Base-by-base conservation (phyloP, 139 green algal genomes). In the Chlorella sp. region DNA sequence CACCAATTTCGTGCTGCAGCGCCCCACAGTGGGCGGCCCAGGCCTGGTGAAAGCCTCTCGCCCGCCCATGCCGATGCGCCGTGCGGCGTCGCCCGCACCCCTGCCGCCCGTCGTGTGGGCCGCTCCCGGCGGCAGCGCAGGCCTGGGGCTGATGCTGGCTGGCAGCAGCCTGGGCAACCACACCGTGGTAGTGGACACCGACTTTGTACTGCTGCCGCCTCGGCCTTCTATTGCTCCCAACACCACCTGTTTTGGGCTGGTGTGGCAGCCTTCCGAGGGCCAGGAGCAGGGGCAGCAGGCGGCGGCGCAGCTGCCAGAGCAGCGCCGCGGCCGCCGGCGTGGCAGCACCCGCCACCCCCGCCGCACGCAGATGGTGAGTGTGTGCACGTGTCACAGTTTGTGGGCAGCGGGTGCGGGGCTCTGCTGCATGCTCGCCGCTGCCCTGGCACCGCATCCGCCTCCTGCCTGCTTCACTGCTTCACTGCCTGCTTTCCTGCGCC, bases 341-440 rank as follows among this genome's bases (percentile, higher is more conserved):
- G 24, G 84, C 68, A 81, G 61, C 81, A 37, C 57, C 37, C 87
- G 79, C 86, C 90, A 93, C 79, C 89, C 91, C 1, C 87, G 91
- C 69, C 75, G 86, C 75, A 90, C 86, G 1, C 86, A 79, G 57
- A 71, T 39, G 86, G 86, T 90, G 77, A 68, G 91, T 28, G 73
- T 26, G n/a, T 42, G 32, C 32, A 80, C 3, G 32, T 42, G 3
- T 40, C 30, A 40, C 0, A 3, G 21, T 0, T 2, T 7, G 14
- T 32, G 36, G 42, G 75, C 75, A 26, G n/a, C 12, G 1, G 19
- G 36, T n/a, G 37, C 14, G 75, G 60, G 60, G 60, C 22, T 71
- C 64, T n/a, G 21, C 64, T 71, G 64, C 64, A 28, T 28, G 22
- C 24, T 2, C 39, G 69, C 14, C 28, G 21, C 30, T 36, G 69